phyloP scores from a whole-genome alignment of 257 asterid genomes.

The Gentiana straminea region DNA sequence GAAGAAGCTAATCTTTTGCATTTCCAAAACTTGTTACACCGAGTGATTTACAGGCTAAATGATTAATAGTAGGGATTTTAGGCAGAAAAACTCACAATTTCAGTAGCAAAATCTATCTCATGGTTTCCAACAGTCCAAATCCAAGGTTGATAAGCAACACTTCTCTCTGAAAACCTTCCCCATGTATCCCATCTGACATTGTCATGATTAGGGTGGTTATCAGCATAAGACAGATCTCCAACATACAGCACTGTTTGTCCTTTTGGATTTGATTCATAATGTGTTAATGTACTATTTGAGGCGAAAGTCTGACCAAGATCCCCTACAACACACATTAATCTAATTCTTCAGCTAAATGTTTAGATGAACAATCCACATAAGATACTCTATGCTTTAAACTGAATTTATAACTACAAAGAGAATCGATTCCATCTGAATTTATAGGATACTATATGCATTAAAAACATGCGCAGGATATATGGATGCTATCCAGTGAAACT shows the following conservation, averaged over 20 bases:
- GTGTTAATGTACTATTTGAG: conserved; percentile 64
- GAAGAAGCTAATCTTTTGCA: no score
- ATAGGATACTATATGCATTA: no score
- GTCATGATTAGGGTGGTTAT: conserved; percentile 55
- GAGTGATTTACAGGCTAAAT: no score
- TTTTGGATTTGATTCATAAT: conserved; percentile 64
- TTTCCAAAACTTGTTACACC: no score
- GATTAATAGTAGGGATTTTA: neutral
- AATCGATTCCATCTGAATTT: no score
- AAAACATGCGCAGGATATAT: no score
- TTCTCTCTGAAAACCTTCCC: conserved; percentile 81
- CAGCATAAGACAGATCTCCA: conserved; percentile 89
- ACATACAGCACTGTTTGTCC: conserved; percentile 68
- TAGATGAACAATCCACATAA: neutral
- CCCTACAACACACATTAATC: conserved; percentile 26
- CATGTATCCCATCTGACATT: conserved; percentile 87
- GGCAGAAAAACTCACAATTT: conserved; percentile 34
- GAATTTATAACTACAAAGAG: no score
- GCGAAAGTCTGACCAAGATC: conserved; percentile 85
- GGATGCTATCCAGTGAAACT: no score
- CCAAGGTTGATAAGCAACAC: conserved; percentile 90
- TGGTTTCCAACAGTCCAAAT: conserved; percentile 89
- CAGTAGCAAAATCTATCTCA: conserved; percentile 72
- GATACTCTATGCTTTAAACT: no score
- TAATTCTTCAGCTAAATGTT: neutral